Evolutionary conservation across 352 stramenopile species (phyloP).

Genomic region (Phytophthora pisi): DNA sequence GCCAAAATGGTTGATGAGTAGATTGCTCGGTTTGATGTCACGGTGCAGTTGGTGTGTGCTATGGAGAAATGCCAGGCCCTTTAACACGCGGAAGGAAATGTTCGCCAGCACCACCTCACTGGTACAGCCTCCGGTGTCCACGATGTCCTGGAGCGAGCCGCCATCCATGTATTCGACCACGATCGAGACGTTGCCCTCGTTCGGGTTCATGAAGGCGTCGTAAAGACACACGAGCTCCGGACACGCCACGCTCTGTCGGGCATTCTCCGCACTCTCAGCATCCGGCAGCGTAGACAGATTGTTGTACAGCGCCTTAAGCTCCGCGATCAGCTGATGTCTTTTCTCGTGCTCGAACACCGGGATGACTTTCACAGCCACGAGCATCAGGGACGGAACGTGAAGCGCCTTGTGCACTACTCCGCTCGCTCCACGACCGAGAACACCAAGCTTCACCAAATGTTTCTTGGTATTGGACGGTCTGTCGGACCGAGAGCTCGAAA

Average conservation of each 20-base stretch:
- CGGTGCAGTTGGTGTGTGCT: conserved; percentile 90
- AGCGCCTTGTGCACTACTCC: conserved; percentile 91
- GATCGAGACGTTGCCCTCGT: conserved; percentile 91
- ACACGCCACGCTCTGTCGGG: conserved; percentile 58
- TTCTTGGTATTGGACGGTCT: conserved; percentile 72
- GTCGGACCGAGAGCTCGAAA: conserved; percentile 23
- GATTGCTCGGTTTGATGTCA: conserved; percentile 95
- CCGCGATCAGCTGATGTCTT: conserved; percentile 84
- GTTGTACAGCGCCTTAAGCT: conserved; percentile 88
- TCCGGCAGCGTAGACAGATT: conserved; percentile 81
- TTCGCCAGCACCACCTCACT: conserved; percentile 90
- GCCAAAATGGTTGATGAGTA: conserved; percentile 93
- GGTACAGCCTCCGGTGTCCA: conserved; percentile 88
- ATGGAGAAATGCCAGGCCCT: conserved; percentile 91
- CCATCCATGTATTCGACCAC: conserved; percentile 97
- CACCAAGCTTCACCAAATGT: conserved; percentile 81
- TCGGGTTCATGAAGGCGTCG: conserved; percentile 94
- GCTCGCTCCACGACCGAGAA: conserved; percentile 83
- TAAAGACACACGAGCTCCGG: conserved; percentile 92
- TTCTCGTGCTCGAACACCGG: conserved; percentile 91
- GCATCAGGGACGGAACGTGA: conserved; percentile 86
- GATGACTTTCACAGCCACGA: conserved; percentile 93
- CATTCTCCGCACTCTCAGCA: conserved; percentile 35
- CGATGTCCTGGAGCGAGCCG: conserved; percentile 93
- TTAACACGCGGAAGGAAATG: conserved; percentile 88